Evolutionary conservation across 2,329 filamentous ascomycete species (phyloP).

Genomic region (Trichophyton rubrum): DNA sequence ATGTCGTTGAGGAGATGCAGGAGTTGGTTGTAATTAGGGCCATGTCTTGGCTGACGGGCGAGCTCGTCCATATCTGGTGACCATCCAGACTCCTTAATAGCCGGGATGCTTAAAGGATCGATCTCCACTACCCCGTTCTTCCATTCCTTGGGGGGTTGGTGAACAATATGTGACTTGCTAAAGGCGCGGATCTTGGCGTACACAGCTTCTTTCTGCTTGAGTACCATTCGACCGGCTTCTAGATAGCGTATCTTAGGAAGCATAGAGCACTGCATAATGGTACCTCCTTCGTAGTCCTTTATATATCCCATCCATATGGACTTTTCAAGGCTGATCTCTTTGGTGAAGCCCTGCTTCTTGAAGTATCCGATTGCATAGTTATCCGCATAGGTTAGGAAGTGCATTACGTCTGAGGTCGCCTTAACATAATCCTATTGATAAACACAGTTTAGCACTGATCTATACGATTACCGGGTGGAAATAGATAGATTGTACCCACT

Average conservation of each 20-base stretch:
- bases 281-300: conserved; percentile 97
- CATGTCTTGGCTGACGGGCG: conserved; percentile 84
- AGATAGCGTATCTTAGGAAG: conserved; percentile 88
- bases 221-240: conserved; percentile 80
- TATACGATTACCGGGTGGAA: too few species aligned
- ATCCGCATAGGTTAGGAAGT: conserved; percentile 96
- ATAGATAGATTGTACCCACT: conserved; percentile 25
- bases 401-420: conserved; percentile 91
- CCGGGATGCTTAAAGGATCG: conserved; percentile 72
- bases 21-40: conserved; percentile 90
- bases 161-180: conserved; percentile 75
- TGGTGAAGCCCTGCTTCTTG: conserved; percentile 98
- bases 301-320: conserved; percentile 98
- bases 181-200: conserved; percentile 90
- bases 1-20: conserved; percentile 86
- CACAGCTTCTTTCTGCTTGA: conserved; percentile 94
- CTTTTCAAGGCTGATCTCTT: conserved; percentile 86
- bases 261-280: conserved; percentile 99
- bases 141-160: conserved; percentile 77
- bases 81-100: conserved; percentile 88
- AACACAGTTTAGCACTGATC: background rate
- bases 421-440: conserved; percentile 73
- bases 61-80: conserved; percentile 96
- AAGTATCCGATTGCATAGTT: conserved; percentile 99
- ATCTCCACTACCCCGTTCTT: conserved; percentile 60